Conservation (phyloP, 2,329 filamentous ascomycete genomes). For the Biscogniauxia sp. region DNA sequence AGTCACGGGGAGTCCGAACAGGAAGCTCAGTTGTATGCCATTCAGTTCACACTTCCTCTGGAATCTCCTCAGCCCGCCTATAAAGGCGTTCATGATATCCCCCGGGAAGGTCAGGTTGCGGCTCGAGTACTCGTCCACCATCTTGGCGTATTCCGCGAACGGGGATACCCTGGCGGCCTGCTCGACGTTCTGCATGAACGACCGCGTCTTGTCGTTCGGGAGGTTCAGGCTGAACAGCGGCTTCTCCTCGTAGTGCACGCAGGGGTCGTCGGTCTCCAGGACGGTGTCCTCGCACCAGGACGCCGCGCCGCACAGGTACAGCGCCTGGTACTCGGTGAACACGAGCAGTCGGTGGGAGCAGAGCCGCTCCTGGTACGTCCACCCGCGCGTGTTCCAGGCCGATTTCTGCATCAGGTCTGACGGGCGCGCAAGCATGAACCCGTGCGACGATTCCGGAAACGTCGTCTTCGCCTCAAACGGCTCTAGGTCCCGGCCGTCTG, state of each 20-base stretch:
- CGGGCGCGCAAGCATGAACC: not conserved
- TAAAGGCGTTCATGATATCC: not conserved
- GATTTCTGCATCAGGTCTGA: not conserved
- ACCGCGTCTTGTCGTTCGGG: not conserved
- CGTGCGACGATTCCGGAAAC: not conserved
- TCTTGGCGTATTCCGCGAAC: not conserved
- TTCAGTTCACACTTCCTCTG: not conserved
- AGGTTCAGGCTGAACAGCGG: not conserved
- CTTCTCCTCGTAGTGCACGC: not conserved
- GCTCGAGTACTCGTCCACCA: not conserved
- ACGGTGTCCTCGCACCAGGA: not conserved
- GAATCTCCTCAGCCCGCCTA: not conserved
- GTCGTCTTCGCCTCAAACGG: not conserved
- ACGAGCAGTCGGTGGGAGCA: not conserved
- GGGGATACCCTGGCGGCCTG: not conserved
- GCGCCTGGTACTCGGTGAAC: not conserved
- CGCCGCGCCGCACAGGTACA: not conserved
- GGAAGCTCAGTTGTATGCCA: not conserved
- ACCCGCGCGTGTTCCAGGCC: not conserved
- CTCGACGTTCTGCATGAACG: not conserved
- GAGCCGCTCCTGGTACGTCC: not conserved
- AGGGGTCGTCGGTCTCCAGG: not conserved
- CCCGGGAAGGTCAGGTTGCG: not conserved
- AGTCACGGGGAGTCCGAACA: not conserved
- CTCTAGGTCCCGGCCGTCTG: not conserved